Evolutionary conservation across 441 rosid genomes (phyloP).

Genomic region (Populus trichocarpa): DNA sequence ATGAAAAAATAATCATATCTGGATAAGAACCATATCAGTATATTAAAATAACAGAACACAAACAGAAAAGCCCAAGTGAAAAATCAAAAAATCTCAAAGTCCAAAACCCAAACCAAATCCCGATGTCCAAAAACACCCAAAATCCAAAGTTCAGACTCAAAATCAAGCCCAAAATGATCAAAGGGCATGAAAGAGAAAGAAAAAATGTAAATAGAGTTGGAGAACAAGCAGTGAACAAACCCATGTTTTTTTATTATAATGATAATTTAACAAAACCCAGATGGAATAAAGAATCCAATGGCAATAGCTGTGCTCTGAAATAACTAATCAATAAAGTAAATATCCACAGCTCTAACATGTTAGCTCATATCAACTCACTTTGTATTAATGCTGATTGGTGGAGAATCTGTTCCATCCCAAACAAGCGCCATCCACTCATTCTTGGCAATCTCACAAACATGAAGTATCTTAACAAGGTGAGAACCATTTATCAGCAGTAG

Average conservation of each 20-base stretch:
- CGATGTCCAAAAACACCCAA: not conserved
- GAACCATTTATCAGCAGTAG: slow-evolving; percentile 10
- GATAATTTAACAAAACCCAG: not conserved
- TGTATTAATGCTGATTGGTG: slow-evolving; percentile 40
- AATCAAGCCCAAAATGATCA: not conserved
- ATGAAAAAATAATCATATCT: not conserved
- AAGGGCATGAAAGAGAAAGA: not conserved
- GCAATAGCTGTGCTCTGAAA: not conserved
- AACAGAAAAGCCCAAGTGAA: not conserved
- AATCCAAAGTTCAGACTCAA: not conserved
- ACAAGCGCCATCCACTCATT: slow-evolving; percentile 48
- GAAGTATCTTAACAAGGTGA: slow-evolving; percentile 51
- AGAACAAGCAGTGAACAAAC: not conserved
- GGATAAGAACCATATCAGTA: not conserved
- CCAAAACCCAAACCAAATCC: not conserved
- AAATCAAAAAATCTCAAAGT: not conserved
- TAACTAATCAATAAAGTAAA: not conserved
- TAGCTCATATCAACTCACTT: slow-evolving; percentile 46
- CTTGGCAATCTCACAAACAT: slow-evolving; percentile 37
- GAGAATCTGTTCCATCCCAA: slow-evolving; percentile 97
- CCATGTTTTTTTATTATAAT: not conserved
- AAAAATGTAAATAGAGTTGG: not conserved
- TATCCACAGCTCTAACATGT: slow-evolving; percentile 3
- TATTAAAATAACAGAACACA: not conserved
- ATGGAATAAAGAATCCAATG: not conserved